Base-by-base conservation (phyloP, 352 stramenopile species). In the Pythium plurisporium region DNA sequence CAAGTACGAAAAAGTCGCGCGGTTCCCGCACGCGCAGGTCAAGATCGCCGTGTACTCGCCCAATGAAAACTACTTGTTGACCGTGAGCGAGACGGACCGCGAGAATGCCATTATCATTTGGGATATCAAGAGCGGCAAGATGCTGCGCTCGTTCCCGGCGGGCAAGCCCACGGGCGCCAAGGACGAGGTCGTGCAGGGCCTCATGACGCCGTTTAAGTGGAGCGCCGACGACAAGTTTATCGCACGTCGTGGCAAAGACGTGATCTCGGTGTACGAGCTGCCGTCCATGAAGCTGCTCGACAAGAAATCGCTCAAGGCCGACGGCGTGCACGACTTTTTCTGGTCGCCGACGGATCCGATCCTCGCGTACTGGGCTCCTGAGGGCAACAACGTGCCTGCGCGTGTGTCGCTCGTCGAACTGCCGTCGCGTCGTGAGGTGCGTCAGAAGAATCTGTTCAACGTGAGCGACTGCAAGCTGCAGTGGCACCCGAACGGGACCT, bases 361-460 rank as follows among this genome's bases (percentile, higher is more conserved):
- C 41, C 57, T 95, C 37, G 93, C 96, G 2, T 99, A 99, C 79
- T 99, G 96, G 97, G 94, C 95, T 11, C 94, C 96, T 0, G 96
- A 99, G 73, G 75, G 87, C 60, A 92, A 91, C 64, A 94, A 96
- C 74, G 82, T 96, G 48, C 97, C 97, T 0, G 97, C 96, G 33
- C 89, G 97, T 64, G 96, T 99, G 45, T 97, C 97, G 55, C 73
- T 99, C 15, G 94, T 99, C 36, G 91, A 99, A 68, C 72, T 99
- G 23, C 96, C 96, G 15, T 96, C 80, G 41, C 79, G 96, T 46
- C 94, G 91, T 26, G 95, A 98, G 59, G 78, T 99, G 38, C 90
- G 96, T 36, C 94, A 98, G 73, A 99, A 99, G 87, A 99, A 99
- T 78, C 64, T 99, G 33, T 98, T 99, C 73, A 98, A 98, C 64